Evolutionary conservation across 768 basidiomycete species (phyloP).

Genomic region (Omphalotus guepiniiformis): DNA sequence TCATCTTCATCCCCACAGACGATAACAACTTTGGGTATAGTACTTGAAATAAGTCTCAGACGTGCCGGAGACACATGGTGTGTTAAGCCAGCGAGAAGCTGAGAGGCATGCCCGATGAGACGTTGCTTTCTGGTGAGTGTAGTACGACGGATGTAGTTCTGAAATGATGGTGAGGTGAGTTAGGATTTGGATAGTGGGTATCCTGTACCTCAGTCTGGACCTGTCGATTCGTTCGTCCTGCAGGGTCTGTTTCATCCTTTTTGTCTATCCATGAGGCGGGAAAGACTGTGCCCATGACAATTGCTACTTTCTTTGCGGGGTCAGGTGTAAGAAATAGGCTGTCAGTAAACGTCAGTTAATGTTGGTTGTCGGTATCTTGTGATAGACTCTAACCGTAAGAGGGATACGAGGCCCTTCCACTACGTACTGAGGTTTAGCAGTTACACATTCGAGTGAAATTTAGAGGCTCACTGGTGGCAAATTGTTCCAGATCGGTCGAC

Average conservation of each 20-base stretch:
- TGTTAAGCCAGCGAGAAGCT: constrained; percentile 64
- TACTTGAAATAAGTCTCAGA: constrained; percentile 42
- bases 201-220: constrained; percentile 48
- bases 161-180: neutral
- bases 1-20: constrained; percentile 68
- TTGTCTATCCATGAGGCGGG: constrained; percentile 55
- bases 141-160: constrained; percentile 47
- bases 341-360: neutral
- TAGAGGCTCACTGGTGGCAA: constrained; percentile 53
- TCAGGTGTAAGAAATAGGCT: constrained; percentile 21
- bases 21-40: constrained; percentile 62
- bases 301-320: constrained; percentile 40
- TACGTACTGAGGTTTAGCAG: constrained; percentile 20
- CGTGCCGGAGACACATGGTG: constrained; percentile 52
- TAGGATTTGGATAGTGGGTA: neutral
- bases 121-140: constrained; percentile 53
- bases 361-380: too few species aligned
- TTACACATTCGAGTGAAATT: neutral
- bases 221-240: constrained; percentile 61
- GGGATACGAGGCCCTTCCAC: constrained; percentile 34
- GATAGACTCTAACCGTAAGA: constrained; percentile 29
- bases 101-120: constrained; percentile 60
- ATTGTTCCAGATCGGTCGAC: constrained; percentile 46
- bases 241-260: constrained; percentile 45
- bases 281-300: constrained; percentile 55